phyloP scores from a whole-genome alignment of 2,329 filamentous ascomycete species.

The Talaromyces pinophilus region DNA sequence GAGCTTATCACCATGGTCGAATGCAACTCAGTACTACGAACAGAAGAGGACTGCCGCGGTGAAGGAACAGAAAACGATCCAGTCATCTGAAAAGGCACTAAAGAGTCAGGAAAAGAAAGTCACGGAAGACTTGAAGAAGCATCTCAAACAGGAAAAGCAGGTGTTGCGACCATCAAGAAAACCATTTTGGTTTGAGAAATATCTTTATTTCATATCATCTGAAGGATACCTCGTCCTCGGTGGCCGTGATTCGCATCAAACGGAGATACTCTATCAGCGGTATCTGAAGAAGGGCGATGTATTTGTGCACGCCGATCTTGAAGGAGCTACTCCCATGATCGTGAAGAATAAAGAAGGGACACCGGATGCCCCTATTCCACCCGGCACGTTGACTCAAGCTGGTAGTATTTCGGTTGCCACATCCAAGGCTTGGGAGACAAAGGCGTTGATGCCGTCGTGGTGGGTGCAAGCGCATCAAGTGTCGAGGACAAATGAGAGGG shows the following conservation, averaged over 20 bases:
- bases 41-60: constrained; percentile 79
- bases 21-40: constrained; percentile 88
- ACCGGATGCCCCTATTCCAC: constrained; percentile 83
- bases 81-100: constrained; percentile 78
- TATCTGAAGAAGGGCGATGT: constrained; percentile 87
- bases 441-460: constrained; percentile 93
- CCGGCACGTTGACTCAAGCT: constrained; percentile 86
- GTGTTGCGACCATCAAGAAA: constrained; percentile 78
- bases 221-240: constrained; percentile 87
- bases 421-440: constrained; percentile 92
- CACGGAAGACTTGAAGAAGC: constrained; percentile 78
- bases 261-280: constrained; percentile 84
- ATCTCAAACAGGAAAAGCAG: constrained; percentile 87
- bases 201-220: constrained; percentile 90
- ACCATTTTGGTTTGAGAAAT: constrained; percentile 96
- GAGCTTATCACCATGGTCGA: constrained; percentile 77
- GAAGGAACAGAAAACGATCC: constrained; percentile 83
- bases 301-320: constrained; percentile 86
- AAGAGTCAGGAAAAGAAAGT: constrained; percentile 92
- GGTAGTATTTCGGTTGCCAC: constrained; percentile 81
- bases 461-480: constrained; percentile 93
- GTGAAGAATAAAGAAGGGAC: constrained; percentile 83
- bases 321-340: constrained; percentile 79
- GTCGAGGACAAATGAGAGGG: constrained; percentile 76
- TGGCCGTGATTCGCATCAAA: constrained; percentile 84